Percentiles rank a stretch among this genome's conserved stretches.
phyloP scores from a whole-genome alignment of 805 yeast species.

The Candida pseudofarinosa region DNA sequence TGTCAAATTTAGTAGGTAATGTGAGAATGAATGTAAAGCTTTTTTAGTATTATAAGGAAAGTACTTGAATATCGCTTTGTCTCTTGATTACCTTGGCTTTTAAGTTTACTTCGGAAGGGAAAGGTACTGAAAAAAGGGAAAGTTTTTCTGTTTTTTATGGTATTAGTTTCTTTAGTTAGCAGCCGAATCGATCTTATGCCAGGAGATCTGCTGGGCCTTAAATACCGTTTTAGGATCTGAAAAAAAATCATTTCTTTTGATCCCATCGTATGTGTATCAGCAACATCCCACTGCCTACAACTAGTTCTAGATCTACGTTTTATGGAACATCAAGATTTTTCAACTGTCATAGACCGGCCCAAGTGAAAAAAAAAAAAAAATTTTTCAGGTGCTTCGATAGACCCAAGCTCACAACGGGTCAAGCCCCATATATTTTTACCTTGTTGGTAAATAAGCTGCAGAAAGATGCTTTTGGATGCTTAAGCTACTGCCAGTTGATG shows the following conservation, averaged over 20 bases:
- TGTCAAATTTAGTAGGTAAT: not conserved
- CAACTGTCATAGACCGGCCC: not conserved
- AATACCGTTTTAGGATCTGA: not conserved
- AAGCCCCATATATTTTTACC: not conserved
- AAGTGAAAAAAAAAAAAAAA: not conserved
- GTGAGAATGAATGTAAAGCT: conserved; percentile 2
- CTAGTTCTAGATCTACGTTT: not conserved
- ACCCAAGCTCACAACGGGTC: not conserved
- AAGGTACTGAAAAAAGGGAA: too few species aligned
- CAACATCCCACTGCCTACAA: not conserved
- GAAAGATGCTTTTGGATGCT: not conserved
- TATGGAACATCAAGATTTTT: not conserved
- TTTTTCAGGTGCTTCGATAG: not conserved
- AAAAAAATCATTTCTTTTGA: not conserved
- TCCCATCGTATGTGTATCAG: not conserved
- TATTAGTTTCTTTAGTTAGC: not conserved
- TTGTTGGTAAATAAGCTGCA: not conserved
- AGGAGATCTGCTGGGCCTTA: not conserved
- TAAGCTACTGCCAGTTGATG: not conserved
- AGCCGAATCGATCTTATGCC: not conserved
- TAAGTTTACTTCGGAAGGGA: too few species aligned
- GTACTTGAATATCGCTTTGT: too few species aligned
- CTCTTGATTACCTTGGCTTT: too few species aligned
- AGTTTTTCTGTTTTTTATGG: not conserved
- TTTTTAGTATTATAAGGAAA: not conserved